These are phyloP conservation scores for Ascochyta lentis DNA, from an alignment of 2,329 filamentous ascomycete species.

Conservation along the genomic window DNA sequence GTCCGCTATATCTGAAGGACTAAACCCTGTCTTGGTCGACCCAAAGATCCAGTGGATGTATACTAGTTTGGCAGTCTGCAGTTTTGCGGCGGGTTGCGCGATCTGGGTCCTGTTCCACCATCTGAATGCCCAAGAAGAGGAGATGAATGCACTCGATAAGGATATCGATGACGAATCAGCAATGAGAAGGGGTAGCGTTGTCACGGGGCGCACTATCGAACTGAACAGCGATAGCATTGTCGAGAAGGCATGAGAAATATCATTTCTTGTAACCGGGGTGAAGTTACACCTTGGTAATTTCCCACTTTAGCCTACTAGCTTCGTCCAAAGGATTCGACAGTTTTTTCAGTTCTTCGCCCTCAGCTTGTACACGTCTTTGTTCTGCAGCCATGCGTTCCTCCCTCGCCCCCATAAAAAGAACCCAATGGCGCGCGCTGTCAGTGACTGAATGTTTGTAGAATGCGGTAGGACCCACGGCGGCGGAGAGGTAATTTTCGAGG, in stretches of 20 bases:
- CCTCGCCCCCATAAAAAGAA: no score
- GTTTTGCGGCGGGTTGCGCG: conserved; percentile 41
- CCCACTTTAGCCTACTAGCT: no score
- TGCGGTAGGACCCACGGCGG: no score
- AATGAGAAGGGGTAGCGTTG: not conserved
- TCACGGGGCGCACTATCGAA: not conserved
- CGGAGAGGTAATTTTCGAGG: no score
- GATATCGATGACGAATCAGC: conserved; percentile 16
- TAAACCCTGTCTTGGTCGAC: conserved; percentile 68
- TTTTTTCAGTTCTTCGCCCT: no score
- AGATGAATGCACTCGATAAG: conserved; percentile 47
- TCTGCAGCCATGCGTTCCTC: no score
- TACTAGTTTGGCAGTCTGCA: conserved; percentile 39
- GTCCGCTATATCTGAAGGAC: conserved; percentile 67
- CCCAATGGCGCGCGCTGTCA: no score
- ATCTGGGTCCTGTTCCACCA: conserved; percentile 50
- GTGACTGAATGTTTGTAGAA: no score
- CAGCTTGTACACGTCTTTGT: no score
- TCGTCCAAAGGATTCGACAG: no score
- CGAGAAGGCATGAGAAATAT: not conserved
- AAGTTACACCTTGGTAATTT: no score
- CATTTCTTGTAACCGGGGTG: not conserved
- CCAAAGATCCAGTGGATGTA: conserved; percentile 72
- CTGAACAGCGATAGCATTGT: not conserved
- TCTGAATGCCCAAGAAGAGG: conserved; percentile 45